These are phyloP conservation scores for Phytophthora pinifolia DNA, from an alignment of 352 stramenopile species.

Conservation along the genomic window DNA sequence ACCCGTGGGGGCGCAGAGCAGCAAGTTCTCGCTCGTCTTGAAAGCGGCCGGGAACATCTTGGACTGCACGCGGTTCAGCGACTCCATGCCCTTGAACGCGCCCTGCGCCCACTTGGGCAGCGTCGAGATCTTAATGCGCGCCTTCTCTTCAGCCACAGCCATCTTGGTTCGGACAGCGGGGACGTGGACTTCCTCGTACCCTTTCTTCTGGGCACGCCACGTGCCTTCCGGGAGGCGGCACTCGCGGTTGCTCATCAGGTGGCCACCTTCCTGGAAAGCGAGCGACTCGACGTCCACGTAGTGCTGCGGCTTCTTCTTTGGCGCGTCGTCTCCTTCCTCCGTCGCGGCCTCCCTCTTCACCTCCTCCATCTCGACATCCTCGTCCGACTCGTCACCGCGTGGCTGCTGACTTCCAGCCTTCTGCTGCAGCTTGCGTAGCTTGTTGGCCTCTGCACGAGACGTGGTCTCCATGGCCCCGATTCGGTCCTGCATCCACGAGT, in stretches of 20 bases:
- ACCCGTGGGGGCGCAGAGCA: slow-evolving; percentile 98
- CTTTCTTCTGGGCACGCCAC: slow-evolving; percentile 97
- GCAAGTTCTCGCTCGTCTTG: slow-evolving; percentile 95
- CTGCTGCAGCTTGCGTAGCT: slow-evolving; percentile 76
- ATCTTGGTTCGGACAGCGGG: slow-evolving; percentile 92
- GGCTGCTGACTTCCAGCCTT: slow-evolving; percentile 32
- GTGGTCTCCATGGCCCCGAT: slow-evolving; percentile 86
- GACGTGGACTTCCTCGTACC: slow-evolving; percentile 99
- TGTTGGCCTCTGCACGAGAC: slow-evolving; percentile 80
- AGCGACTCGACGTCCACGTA: slow-evolving; percentile 96
- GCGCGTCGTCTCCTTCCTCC: slow-evolving; percentile 20
- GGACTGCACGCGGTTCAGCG: slow-evolving; percentile 98
- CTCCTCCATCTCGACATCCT: slow-evolving; percentile 60
- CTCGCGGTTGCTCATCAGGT: slow-evolving; percentile 99
- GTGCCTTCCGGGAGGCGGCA: slow-evolving; percentile 96
- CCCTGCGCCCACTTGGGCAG: slow-evolving; percentile 95
- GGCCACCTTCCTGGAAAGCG: slow-evolving; percentile 93
- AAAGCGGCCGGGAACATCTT: slow-evolving; percentile 95
- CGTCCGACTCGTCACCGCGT: slow-evolving; percentile 35
- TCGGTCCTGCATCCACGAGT: slow-evolving; percentile 95
- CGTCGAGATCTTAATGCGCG: slow-evolving; percentile 88
- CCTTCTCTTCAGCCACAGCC: slow-evolving; percentile 69
- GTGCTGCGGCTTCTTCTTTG: slow-evolving; percentile 64
- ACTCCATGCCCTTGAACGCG: slow-evolving; percentile 97
- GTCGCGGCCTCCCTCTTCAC: slow-evolving; percentile 18